phyloP scores from a whole-genome alignment of 2,329 filamentous ascomycete species.

The Pyrenophora seminiperda region DNA sequence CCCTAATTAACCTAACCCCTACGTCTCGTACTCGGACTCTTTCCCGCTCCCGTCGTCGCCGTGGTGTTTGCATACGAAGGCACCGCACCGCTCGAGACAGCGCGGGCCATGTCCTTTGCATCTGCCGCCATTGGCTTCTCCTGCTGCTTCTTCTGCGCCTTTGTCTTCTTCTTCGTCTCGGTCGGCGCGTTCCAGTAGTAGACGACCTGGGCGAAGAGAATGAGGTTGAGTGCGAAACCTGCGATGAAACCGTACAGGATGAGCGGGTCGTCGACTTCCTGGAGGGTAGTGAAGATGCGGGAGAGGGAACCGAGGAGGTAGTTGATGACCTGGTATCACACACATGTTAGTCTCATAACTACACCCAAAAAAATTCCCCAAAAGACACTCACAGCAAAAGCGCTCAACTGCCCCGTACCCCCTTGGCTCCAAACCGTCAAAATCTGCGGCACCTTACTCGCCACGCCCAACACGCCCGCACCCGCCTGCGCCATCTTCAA shows the following conservation, averaged over 20 bases:
- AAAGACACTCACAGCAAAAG: slow-evolving; percentile 79
- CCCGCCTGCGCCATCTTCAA: slow-evolving; percentile 81
- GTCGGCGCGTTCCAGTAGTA: slow-evolving; percentile 84
- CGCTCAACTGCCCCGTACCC: slow-evolving; percentile 91
- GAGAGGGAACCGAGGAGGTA: slow-evolving; percentile 91
- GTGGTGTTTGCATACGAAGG: slow-evolving; percentile 45
- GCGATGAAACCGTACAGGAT: slow-evolving; percentile 95
- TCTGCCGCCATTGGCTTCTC: slow-evolving; percentile 45
- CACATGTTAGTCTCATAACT: not conserved
- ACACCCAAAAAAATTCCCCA: not conserved
- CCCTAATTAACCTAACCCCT: slow-evolving; percentile 57
- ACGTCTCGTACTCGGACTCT: slow-evolving; percentile 61
- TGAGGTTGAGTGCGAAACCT: slow-evolving; percentile 84
- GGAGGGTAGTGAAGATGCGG: slow-evolving; percentile 95
- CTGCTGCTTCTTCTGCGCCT: slow-evolving; percentile 47
- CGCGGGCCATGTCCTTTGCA: slow-evolving; percentile 37
- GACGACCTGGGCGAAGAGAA: slow-evolving; percentile 87
- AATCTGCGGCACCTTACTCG: slow-evolving; percentile 95
- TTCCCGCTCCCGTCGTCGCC: too few species aligned
- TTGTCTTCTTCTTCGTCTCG: slow-evolving; percentile 37
- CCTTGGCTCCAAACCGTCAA: slow-evolving; percentile 81
- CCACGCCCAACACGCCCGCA: slow-evolving; percentile 80
- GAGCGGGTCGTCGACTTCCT: slow-evolving; percentile 95
- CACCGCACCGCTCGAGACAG: slow-evolving; percentile 44
- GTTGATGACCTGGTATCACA: slow-evolving; percentile 80